A percentile compares a stretch with the other conserved stretches of the same genome.
These are phyloP conservation scores for Prunus fruticosa DNA, from an alignment of 306 rosid species.

Conservation along the genomic window DNA sequence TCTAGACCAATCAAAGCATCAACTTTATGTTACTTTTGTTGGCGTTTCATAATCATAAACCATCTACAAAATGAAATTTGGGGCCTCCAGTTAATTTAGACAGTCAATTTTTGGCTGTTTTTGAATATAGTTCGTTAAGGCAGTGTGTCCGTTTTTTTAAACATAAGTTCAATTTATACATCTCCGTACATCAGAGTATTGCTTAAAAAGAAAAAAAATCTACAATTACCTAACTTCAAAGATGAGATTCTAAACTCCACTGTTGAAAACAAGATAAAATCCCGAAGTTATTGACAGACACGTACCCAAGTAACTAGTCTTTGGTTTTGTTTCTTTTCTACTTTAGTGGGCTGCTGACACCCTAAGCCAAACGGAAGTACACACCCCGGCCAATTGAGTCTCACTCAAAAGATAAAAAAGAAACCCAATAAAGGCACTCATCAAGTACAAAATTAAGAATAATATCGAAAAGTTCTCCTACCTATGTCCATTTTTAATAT, in stretches of 20 bases:
- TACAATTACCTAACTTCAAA: not conserved
- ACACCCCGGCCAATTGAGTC: not conserved
- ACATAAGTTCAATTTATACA: too few species aligned
- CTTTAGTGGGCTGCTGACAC: not conserved
- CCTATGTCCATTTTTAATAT: not conserved
- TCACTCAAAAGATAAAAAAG: not conserved
- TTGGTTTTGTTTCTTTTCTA: not conserved
- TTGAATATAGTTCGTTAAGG: too few species aligned
- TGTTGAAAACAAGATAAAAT: not conserved
- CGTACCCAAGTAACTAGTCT: not conserved
- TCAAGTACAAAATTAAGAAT: not conserved
- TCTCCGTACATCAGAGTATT: too few species aligned
- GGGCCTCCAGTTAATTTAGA: too few species aligned
- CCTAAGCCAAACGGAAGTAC: slow-evolving; percentile 6
- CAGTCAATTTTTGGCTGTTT: too few species aligned
- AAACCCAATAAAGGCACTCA: not conserved
- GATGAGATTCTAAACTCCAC: not conserved
- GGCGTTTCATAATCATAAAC: not conserved
- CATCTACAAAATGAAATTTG: too few species aligned
- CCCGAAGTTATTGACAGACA: not conserved
- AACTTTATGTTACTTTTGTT: not conserved
- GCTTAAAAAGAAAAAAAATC: too few species aligned
- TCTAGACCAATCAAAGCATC: slow-evolving; percentile 7
- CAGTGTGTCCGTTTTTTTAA: accelerated
- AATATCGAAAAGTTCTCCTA: not conserved